Base-by-base conservation (phyloP, 805 yeast species). In the Starmerella vitae region DNA sequence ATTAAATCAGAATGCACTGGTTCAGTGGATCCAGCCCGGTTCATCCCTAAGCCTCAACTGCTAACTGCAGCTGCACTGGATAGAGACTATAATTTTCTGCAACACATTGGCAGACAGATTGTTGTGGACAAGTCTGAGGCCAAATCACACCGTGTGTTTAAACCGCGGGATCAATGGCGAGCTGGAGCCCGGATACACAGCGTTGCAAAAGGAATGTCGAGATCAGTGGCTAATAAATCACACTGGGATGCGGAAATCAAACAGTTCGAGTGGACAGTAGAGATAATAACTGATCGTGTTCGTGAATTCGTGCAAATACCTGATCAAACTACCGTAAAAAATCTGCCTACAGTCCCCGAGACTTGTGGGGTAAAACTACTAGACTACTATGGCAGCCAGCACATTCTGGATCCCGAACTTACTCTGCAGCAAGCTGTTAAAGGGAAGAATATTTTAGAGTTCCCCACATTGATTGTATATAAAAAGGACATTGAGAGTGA, bases 81-180 rank as follows among this genome's bases (percentile, higher is more conserved):
- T 53, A 60, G 96, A 44, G 96, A 86, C 55, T 86, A 84, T 57
- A 78, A 82, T 53, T 82, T 81, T 52, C 59, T 86, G 24, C 63
- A 71, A 41, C 63, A 61, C 17, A 50, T 82, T 39, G 76, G 75
- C 35, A 61, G 96, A 32, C 57, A 66, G 2, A 63, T 84, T 12
- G 66, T 67, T n/a, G 56, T 81, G 13, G 71, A 74, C 6, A 75
- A 72, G 49, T 57, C 57, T 0, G 88, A 77, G 21, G 41, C 45
- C 5, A 41, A 37, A 12, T 33, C 66, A 59, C 20, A 20, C 20
- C 26, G 46, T 9, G 45, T 47, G 12, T 15, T 17, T 18, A 47
- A 47, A 29, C 48, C 49, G 10, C 50, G 70, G 65, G 47, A 65
- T 67, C 18, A 57, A 69, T 34, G 58, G 42, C 39, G 78, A 34